Evolutionary conservation across 768 basidiomycete species (phyloP), one percentile per base, ranked within the genome.

Genomic region (Leccinum disarticulatum): DNA sequence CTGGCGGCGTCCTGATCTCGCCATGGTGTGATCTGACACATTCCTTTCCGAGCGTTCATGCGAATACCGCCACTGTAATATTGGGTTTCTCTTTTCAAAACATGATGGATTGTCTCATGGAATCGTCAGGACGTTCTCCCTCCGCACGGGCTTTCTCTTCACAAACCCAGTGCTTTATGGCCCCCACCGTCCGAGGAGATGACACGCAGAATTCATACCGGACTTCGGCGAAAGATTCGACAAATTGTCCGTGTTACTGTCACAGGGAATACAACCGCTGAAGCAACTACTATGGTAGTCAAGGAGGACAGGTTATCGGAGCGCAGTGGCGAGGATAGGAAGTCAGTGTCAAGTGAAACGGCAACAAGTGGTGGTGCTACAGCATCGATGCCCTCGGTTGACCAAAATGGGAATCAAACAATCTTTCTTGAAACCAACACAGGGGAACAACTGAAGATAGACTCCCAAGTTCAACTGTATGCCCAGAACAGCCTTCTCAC

Each of bases 21-120:
- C 97, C 97, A 0, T 98, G 96, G 91, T 90, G 83, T 64, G 89
- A 90, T 73, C 75, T 98, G n/a, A 95, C 93, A 0, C 97, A 98
- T 72, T 95, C 92, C 0, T 98, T 98, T 73, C 91, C 93, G 0
- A 93, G 91, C 66, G 82, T 95, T 50, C 83, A 92, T 67, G 77
- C 80, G 41, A 98, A 98, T 71, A 94, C 92, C 2, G 80, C 83
- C 3, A 93, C 94, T 54, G 94, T 91, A 65, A 63, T 80, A 71
- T 53, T 15, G 15, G 13, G 41, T 27, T 22, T 30, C 17, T 22
- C n/a, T 54, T 43, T 5, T 19, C 4, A 33, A 58, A 43, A 14
- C 38, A 15, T 35, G 5, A 1, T 41, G 13, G 0, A 14, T 35
- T 9, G 31, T 35, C 53, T 63, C 27, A 64, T 25, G 15, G 14